Evolutionary conservation across 2,329 filamentous ascomycete species (phyloP), one percentile per base, ranked within the genome.

Genomic region (Penicillium sp.): DNA sequence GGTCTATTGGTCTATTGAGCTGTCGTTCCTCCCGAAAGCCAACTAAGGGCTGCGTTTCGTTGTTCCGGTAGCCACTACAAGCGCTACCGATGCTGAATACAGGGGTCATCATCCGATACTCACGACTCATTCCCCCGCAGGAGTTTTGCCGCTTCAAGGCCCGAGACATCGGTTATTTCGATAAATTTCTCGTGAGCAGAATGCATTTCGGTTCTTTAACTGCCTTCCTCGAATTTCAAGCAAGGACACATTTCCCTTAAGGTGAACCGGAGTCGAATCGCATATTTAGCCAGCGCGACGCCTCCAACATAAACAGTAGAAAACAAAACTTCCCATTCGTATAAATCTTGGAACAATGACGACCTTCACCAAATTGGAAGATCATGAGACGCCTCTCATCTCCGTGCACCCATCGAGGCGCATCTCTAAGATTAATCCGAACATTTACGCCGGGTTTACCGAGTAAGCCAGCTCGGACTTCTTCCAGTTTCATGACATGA

Each of bases 371-470:
- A 80, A 79, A 62, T 79, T 87, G 55, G 61, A 71, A 9, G 80
- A 82, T 49, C 74, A 75, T 55, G 78, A 83, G 58, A 76, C 70
- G 52, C 78, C 85, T 41, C 77, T 76, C 57, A 85, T 88, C 61
- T 77, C 78, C 47, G 72, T 90, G 52, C 80, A 87, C 63, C 74
- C 83, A 5, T 67, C 71, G 15, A 78, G 85, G 65, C 80, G 77
- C 57, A 70, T 90, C 48, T 83, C 84, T 51, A 82, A 82, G 64
- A 88, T 93, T 62, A 82, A 89, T 62, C 80, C 85, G 53, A 87
- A 87, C 64, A 87, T 86, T 61, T 93, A 91, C 76, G 84, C 85
- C 49, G 87, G 87, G 10, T 93, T 93, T 69, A 88, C 84, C 52
- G 87, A 93, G 85, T 87, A 72, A 70, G 80, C 68, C 17, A 12